phyloP scores from a whole-genome alignment of 2,329 filamentous ascomycete genomes.

The Geosmithia putterillii region DNA sequence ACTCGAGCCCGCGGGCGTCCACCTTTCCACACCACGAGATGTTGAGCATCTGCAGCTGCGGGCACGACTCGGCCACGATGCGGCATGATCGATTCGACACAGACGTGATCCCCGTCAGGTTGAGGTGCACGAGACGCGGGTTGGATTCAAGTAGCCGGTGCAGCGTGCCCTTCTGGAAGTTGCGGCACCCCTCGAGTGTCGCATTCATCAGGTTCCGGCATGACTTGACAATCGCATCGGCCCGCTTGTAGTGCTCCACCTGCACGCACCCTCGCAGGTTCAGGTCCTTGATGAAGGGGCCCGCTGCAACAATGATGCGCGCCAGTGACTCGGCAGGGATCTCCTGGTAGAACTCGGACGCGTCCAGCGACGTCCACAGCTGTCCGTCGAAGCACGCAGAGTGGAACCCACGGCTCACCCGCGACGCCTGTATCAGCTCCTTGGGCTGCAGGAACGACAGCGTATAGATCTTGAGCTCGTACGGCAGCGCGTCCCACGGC shows the following conservation, averaged over 20 bases:
- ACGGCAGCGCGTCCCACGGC: conserved; percentile 72
- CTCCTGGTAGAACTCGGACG: conserved; percentile 73
- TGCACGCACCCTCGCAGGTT: conserved; percentile 89
- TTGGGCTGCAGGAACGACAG: conserved; percentile 66
- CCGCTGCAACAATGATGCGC: conserved; percentile 73
- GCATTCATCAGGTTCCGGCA: conserved; percentile 82
- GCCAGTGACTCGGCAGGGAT: conserved; percentile 77
- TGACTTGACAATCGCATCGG: conserved; percentile 65
- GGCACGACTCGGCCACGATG: conserved; percentile 71
- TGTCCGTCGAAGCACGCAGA: conserved; percentile 88
- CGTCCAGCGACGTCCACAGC: conserved; percentile 76
- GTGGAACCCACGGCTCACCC: conserved; percentile 68
- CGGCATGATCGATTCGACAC: conserved; percentile 79
- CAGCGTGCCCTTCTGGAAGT: conserved; percentile 66
- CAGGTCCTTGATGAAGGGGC: conserved; percentile 80
- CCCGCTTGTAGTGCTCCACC: conserved; percentile 67
- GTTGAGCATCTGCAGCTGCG: conserved; percentile 72
- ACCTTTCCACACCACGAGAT: conserved; percentile 89
- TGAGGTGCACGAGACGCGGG: conserved; percentile 66
- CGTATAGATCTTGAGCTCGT: conserved; percentile 70
- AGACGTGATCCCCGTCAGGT: conserved; percentile 68
- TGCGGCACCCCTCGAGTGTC: conserved; percentile 79
- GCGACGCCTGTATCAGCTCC: conserved; percentile 67
- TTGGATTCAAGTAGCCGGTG: conserved; percentile 68
- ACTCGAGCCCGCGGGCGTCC: conserved; percentile 62